A percentile compares a stretch with the other conserved stretches of the same genome.
Conservation (phyloP, 805 yeast genomes). For the Zygosaccharomyces bailii region DNA sequence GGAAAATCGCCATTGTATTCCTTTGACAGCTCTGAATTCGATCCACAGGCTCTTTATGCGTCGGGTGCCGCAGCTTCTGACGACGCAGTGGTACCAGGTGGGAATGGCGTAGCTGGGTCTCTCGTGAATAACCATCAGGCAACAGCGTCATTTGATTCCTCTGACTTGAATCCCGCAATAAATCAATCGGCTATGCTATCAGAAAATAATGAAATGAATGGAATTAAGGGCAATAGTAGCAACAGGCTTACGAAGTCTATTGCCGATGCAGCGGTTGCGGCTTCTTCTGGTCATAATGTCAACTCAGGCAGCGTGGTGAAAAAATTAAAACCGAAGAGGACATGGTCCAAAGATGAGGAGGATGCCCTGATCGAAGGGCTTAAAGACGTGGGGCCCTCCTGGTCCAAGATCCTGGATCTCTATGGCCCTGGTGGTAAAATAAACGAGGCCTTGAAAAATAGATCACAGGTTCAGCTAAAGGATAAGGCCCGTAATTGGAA, state of each 20-base stretch:
- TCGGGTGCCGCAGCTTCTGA: constrained; percentile 20
- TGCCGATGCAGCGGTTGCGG: constrained; percentile 29
- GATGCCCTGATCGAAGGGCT: constrained; percentile 77
- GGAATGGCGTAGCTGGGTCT: background rate
- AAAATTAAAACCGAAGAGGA: constrained; percentile 33
- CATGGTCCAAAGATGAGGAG: constrained; percentile 88
- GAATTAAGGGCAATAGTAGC: background rate
- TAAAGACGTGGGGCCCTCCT: constrained; percentile 79
- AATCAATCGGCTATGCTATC: constrained; percentile 8
- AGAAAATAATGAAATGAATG: background rate
- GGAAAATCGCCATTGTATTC: constrained; percentile 28
- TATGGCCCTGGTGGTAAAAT: constrained; percentile 92
- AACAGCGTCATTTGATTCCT: constrained; percentile 7
- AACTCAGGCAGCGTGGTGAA: constrained; percentile 13
- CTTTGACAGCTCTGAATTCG: constrained; percentile 26
- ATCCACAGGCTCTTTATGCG: constrained; percentile 24
- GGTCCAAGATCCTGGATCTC: constrained; percentile 87
- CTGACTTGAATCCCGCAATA: constrained; percentile 4
- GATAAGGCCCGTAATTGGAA: constrained; percentile 98
- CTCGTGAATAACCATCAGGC: constrained; percentile 4
- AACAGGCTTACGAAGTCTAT: constrained; percentile 14
- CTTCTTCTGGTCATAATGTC: constrained; percentile 12
- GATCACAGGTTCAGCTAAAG: constrained; percentile 88
- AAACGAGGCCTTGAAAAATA: constrained; percentile 76
- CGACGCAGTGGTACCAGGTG: constrained; percentile 1